Conservation (phyloP, 2,329 filamentous ascomycete species). For the Apiospora pterosperma region DNA sequence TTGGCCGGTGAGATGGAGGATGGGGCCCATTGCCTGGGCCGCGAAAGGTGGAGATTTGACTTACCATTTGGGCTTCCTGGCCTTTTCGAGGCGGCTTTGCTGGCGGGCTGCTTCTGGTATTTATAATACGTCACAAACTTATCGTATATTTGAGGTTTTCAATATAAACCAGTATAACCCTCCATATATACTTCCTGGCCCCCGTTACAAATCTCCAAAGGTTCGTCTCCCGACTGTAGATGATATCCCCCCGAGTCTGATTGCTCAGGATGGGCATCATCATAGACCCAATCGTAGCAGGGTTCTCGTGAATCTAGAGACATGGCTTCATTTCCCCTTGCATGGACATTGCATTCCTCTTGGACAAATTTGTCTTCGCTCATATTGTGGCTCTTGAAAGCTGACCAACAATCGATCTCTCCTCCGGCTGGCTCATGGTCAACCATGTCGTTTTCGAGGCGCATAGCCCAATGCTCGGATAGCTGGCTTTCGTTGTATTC, state of each 20-base stretch:
- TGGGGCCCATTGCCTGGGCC: background rate
- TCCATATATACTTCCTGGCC: slow-evolving; percentile 7
- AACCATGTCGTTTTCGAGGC: background rate
- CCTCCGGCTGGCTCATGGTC: background rate
- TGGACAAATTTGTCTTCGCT: background rate
- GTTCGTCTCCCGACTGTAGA: background rate
- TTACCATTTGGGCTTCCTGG: background rate
- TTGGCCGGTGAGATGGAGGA: background rate
- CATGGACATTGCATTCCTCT: background rate
- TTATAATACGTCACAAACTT: slow-evolving; percentile 14
- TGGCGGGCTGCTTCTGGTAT: slow-evolving; percentile 19
- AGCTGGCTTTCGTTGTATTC: background rate
- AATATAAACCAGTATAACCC: slow-evolving; percentile 8
- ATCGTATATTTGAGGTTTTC: slow-evolving; percentile 14
- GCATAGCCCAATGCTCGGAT: background rate
- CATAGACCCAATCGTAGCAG: background rate
- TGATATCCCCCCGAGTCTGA: no score
- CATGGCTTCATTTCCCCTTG: background rate
- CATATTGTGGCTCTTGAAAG: background rate
- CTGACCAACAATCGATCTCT: background rate
- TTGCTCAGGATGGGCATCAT: background rate
- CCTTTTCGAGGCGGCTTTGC: slow-evolving; percentile 16
- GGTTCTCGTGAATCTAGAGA: background rate
- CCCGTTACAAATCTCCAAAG: background rate
- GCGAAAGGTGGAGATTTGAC: slow-evolving; percentile 1